Evolutionary conservation across 2,329 filamentous ascomycete genomes (phyloP).

Genomic region (Trichophyton equinum): DNA sequence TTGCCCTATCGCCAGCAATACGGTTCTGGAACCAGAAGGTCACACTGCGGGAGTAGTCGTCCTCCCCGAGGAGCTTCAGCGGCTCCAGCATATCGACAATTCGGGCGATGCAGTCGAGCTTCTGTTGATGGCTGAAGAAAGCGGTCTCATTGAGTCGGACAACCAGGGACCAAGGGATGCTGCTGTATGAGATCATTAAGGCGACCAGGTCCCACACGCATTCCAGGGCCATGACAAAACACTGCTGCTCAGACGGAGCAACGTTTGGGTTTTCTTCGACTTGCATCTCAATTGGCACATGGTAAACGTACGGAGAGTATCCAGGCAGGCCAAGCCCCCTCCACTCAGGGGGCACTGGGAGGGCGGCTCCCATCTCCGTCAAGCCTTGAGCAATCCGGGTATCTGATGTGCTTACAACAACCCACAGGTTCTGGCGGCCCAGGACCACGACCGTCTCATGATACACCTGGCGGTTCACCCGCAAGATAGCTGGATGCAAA

Average conservation of each 20-base stretch:
- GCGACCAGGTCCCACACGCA: conserved; percentile 2
- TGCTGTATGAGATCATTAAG: background rate
- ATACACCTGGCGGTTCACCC: background rate
- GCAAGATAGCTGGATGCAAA: background rate
- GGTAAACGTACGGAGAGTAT: background rate
- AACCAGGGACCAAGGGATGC: background rate
- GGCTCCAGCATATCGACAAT: background rate
- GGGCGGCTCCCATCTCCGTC: background rate
- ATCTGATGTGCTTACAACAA: background rate
- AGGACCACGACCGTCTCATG: background rate
- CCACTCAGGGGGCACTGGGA: background rate
- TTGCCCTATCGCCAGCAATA: too few species aligned
- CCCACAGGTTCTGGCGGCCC: conserved; percentile 1
- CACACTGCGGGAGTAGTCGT: background rate
- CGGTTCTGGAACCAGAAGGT: background rate
- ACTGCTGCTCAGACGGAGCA: background rate
- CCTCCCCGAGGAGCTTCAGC: background rate
- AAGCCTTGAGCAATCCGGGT: background rate
- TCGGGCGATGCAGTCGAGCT: background rate
- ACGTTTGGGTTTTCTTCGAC: background rate
- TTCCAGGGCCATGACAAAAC: background rate
- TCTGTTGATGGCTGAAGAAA: too few species aligned
- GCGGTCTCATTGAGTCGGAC: background rate
- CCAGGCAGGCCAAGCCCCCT: background rate
- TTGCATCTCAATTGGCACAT: background rate